Base-by-base conservation (phyloP, 1,139 yeast species). In the Taphrina communis region DNA sequence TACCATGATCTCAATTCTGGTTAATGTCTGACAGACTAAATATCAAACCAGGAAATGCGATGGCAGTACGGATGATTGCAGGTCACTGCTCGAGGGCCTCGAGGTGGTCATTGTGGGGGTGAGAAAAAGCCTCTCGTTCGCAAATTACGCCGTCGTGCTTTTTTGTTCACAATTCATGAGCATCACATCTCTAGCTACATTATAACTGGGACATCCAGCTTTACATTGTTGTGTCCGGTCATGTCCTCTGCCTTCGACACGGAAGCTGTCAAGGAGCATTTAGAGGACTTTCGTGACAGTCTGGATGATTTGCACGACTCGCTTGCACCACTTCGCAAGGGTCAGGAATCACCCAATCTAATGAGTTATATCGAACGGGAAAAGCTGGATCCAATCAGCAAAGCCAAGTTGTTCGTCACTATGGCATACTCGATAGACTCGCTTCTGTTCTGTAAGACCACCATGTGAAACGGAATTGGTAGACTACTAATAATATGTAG, bases 341-440 rank as follows among this genome's bases (percentile, higher is more conserved):
- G 39, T 9, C 19, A 19, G 42, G n/a, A 19, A 11, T 5, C 35
- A 12, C 11, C 61, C 17, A 55, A 39, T 35, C 21, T 46, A 6
- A 17, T 44, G 11, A 12, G 36, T 41, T 48, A 57, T 19, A 35
- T 36, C 2, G 46, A 48, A 31, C 31, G 35, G 39, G 57, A 38
- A 39, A 48, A 50, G 41, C 65, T 65, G n/a, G 52, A 57, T 6
- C 44, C 67, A 1, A 48, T 63, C 11, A 55, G 59, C 46, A 53
- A 62, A 36, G 70, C 70, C 19, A 68, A 68, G 60, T 21, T 55
- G 25, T 57, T 61, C 17, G 68, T 68, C 31, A 57, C 65, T 6
- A 35, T 68, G 25, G 55, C 62, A 42, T 68, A 68, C 57, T 66
- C 70, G 19, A 55, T 68, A 6, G 66, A 61, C 46, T 62, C 70